These are phyloP conservation scores for Epichloe brachyelytri DNA, from an alignment of 2,329 filamentous ascomycete genomes.

Conservation along the genomic window DNA sequence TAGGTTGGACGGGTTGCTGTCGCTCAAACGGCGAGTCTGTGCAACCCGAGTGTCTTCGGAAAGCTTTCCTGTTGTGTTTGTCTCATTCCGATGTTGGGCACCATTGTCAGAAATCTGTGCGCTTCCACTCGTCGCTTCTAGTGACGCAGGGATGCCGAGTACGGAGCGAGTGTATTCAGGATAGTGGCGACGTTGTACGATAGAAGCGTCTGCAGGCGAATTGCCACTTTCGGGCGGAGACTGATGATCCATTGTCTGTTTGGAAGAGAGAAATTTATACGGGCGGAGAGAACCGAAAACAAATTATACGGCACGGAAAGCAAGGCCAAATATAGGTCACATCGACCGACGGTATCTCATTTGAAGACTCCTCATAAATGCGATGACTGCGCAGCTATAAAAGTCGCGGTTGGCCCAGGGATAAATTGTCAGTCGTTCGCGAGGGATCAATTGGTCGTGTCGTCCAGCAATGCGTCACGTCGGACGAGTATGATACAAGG, in stretches of 20 bases:
- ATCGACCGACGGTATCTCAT: not conserved
- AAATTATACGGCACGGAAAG: not conserved
- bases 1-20: not conserved
- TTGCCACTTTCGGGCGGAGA: not conserved
- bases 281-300: not conserved
- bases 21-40: slow-evolving; percentile 1
- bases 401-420: not conserved
- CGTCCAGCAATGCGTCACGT: not conserved
- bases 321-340: not conserved
- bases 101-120: not conserved
- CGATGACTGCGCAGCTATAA: not conserved
- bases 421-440: not conserved
- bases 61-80: not conserved
- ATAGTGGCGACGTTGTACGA: not conserved
- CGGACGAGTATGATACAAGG: not conserved
- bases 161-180: slow-evolving; percentile 1
- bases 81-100: not conserved
- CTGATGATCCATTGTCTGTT: slow-evolving; percentile 1
- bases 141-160: slow-evolving; percentile 3
- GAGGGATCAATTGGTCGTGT: not conserved
- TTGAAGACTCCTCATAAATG: not conserved
- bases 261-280: not conserved
- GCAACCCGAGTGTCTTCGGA: not conserved
- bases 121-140: not conserved
- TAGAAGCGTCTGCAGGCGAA: not conserved